A percentile compares a stretch with the other conserved stretches of the same genome.
Evolutionary conservation across 345 rosid species (phyloP).

Genomic region (Syzygium aromaticum): DNA sequence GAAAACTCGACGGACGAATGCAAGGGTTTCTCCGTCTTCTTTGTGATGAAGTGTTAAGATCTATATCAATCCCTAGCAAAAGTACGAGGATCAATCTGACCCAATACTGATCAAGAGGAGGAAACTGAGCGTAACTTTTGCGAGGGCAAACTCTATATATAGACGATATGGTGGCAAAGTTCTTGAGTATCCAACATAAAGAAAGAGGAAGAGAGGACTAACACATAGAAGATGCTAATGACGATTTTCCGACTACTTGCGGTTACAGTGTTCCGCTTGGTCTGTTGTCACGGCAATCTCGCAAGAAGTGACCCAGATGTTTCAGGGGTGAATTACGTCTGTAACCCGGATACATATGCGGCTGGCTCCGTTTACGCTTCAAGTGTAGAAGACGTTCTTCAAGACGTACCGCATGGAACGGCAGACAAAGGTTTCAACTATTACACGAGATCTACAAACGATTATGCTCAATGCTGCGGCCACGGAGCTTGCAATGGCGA

Average conservation of each 20-base stretch:
- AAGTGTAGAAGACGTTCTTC: not conserved
- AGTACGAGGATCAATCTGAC: not conserved
- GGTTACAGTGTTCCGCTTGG: not conserved
- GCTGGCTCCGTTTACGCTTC: not conserved
- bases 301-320: not conserved
- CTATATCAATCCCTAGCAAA: not conserved
- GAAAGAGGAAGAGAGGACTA: not conserved
- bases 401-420: not conserved
- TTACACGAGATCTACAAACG: not conserved
- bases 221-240: not conserved
- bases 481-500: not conserved
- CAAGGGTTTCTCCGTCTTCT: not conserved
- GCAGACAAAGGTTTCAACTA: not conserved
- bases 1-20: not conserved
- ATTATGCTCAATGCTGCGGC: not conserved
- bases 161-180: not conserved
- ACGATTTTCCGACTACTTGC: not conserved
- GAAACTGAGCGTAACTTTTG: not conserved
- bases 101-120: not conserved
- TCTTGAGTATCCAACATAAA: not conserved
- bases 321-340: not conserved
- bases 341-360: not conserved
- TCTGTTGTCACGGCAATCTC: not conserved
- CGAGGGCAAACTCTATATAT: not conserved
- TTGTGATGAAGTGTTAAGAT: not conserved